Base-by-base conservation (phyloP, 257 asterid species). In the Lithospermum erythrorhizon region DNA sequence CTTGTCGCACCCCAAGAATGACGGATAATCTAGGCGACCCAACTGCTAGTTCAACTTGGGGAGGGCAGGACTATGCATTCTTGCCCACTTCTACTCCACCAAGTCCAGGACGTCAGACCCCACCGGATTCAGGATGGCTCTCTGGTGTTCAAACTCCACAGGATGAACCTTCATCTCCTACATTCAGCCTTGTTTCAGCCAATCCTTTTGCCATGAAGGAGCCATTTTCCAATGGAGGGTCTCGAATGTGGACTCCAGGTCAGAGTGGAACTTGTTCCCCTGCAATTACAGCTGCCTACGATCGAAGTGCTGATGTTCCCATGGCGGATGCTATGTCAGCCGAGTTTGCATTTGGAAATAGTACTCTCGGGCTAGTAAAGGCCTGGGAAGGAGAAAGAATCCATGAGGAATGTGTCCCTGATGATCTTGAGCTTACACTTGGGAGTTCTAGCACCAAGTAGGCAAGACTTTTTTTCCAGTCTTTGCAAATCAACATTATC, bases 301-400 rank as follows among this genome's bases (percentile, higher is more conserved):
- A 86, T 71, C 87, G 73, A 58, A 83, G 82, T 16, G 90, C 85
- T 19, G 98, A 93, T 80, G 86, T 93, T 21, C 96, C 98, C 13
- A 93, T 93, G 98, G 70, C 83, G 0, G 98, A 93, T 70, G 90
- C 83, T 23, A 78, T 86, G 61, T 81, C 94, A 37, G 83, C 90
- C 9, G 98, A 93, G 84, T 93, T 89, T 73, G 97, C 97, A 25
- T 89, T 93, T 65, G 94, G 97, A 11, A 78, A 77, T 73, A 89
- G 74, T 53, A 53, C 73, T 17, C 76, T 49, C 76, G 96, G 95
- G 29, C 64, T 93, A 29, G 98, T 93, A 65, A 91, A 82, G 63
- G 81, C 98, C 16, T 91, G 98, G 98, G 95, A 88, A 82, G 98
- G 96, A 13, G 98, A 91, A 73, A 86, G 90, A 72, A 91, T 88